These are phyloP conservation scores for Malassezia dermatis DNA, from an alignment of 1,284 basidiomycete species.

Conservation along the genomic window DNA sequence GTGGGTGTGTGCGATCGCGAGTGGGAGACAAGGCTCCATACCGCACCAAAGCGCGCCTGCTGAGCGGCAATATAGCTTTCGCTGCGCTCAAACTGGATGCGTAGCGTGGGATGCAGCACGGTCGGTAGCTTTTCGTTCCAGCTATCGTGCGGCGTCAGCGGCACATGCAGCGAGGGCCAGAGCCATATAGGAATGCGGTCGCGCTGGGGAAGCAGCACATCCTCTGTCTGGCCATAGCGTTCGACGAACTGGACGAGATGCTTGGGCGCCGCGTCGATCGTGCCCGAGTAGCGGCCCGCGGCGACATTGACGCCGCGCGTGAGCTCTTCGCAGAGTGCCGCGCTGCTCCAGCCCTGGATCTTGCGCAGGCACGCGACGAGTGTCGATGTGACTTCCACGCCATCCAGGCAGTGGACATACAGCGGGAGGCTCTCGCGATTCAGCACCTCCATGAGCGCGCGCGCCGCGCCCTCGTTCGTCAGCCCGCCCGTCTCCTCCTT, in stretches of 20 bases:
- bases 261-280: conserved; percentile 27
- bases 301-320: conserved; percentile 28
- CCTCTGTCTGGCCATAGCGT: conserved; percentile 39
- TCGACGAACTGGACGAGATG: conserved; percentile 30
- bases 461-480: conserved; percentile 31
- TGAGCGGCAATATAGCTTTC: conserved; percentile 9
- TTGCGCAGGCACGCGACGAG: conserved; percentile 40
- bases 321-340: conserved; percentile 30
- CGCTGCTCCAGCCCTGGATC: conserved; percentile 36
- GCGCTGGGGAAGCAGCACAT: conserved; percentile 27
- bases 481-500: conserved; percentile 43
- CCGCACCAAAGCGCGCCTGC: conserved; percentile 5
- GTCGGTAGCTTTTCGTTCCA: conserved; percentile 6
- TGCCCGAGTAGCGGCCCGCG: conserved; percentile 18
- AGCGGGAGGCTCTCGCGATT: conserved; percentile 36
- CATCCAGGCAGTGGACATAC: conserved; percentile 45
- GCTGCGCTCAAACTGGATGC: conserved; percentile 29
- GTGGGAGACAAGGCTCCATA: not conserved
- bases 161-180: conserved; percentile 27
- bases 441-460: conserved; percentile 30
- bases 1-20: conserved; percentile 6
- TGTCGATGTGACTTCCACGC: conserved; percentile 35
- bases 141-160: conserved; percentile 6
- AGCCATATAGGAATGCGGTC: conserved; percentile 32
- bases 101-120: conserved; percentile 37